Evolutionary conservation across 805 yeast species (phyloP), one percentile per base, ranked within the genome.

Genomic region (Teunomyces tritomae): DNA sequence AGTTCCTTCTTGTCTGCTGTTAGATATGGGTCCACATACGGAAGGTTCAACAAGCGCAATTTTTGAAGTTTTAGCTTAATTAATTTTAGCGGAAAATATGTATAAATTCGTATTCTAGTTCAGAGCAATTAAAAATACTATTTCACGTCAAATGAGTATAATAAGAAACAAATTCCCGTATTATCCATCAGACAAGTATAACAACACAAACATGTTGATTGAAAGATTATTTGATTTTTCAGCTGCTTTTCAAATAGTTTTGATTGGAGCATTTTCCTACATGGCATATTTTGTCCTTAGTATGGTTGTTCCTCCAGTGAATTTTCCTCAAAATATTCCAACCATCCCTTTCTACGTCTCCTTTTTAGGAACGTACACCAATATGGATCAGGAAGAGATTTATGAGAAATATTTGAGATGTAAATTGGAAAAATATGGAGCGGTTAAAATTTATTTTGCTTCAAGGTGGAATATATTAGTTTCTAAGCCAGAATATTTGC

Each of bases 311-410:
- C 84, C 84, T 4, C 85, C 85, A 3, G 57, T 59, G 33, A 70
- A 71, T 49, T 79, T 79, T 54, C 85, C 84, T 0, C 63, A 49
- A 39, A 76, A 71, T 42, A 79, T 81, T 26, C 85, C 86, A 4
- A 80, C 84, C 0, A 70, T 82, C n/a, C 85, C 86, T 2, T 79
- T 81, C 53, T 81, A 78, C 55, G 84, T 79, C 3, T 68, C 79
- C 0, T 78, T 81, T 51, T 55, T 81, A 20, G 76, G 82, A 0
- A 52, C 71, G 0, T 60, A 71, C 28, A 68, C 76, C 1, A 56
- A 61, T 2, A 56, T 76, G 53, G 85, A 80, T 53, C 85, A 82
- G 54, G 56, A 64, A 28, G 70, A 77, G 24, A 66, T 81, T 6
- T 81, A 67, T 58, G 59, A 74, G 8, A 43, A 35, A 8, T 80